Conservation (phyloP, 257 asterid species). For the Solanum paucissectum region DNA sequence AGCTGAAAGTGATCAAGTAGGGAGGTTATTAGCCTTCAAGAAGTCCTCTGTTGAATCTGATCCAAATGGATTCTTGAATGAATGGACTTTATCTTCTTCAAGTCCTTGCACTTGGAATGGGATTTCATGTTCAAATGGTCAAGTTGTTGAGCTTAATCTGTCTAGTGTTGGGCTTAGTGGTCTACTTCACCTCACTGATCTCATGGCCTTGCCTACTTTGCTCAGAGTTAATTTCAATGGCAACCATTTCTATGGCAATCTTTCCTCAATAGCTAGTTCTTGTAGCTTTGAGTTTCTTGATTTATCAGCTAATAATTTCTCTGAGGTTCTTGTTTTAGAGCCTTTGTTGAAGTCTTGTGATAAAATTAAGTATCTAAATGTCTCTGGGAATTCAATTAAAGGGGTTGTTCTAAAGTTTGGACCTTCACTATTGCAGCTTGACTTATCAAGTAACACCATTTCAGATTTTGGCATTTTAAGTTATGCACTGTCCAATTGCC, state of each 20-base stretch:
- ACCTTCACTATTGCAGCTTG: constrained; percentile 47
- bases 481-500: constrained; percentile 44
- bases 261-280: constrained; percentile 26
- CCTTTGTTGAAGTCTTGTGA: constrained; percentile 33
- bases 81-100: constrained; percentile 50
- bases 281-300: constrained; percentile 68
- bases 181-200: constrained; percentile 40
- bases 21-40: constrained; percentile 47
- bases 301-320: constrained; percentile 51
- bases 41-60: constrained; percentile 51
- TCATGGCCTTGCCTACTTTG: constrained; percentile 41
- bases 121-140: constrained; percentile 54
- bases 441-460: constrained; percentile 48
- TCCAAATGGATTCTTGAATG: constrained; percentile 43
- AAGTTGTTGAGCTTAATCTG: constrained; percentile 47
- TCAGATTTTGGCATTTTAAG: constrained; percentile 35
- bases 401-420: constrained; percentile 44
- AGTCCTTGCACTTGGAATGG: constrained; percentile 70
- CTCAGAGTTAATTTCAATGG: constrained; percentile 39
- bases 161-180: constrained; percentile 52
- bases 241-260: constrained; percentile 61
- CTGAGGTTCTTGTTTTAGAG: constrained; percentile 43
- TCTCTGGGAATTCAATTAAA: constrained; percentile 53
- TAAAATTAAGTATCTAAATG: constrained; percentile 38
- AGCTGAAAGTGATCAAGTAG: constrained; percentile 25